phyloP scores from a whole-genome alignment of 257 asterid genomes.

The Penstemon eatonii region DNA sequence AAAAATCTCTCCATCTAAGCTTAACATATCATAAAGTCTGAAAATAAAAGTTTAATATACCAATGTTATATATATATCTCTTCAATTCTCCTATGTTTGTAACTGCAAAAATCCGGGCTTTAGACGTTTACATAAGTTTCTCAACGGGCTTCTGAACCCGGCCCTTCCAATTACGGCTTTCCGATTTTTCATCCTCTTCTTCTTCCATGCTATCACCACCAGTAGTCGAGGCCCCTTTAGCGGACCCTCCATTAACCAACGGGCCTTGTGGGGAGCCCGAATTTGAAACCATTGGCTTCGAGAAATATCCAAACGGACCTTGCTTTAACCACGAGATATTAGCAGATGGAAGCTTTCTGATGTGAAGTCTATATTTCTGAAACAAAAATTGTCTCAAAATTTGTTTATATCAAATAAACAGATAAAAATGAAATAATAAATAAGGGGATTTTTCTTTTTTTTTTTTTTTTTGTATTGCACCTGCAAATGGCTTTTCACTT shows the following conservation, averaged over 20 bases:
- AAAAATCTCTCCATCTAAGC: background rate
- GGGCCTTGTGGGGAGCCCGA: slow-evolving; percentile 55
- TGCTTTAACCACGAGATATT: slow-evolving; percentile 21
- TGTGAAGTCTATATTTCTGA: slow-evolving; percentile 68
- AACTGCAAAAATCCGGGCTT: slow-evolving; percentile 39
- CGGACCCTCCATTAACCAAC: slow-evolving; percentile 31
- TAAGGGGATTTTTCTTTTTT: background rate
- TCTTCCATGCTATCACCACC: slow-evolving; percentile 40
- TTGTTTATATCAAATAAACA: background rate
- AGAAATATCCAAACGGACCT: slow-evolving; percentile 1
- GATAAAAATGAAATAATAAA: background rate
- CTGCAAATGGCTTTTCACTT: slow-evolving; percentile 62
- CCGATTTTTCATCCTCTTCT: slow-evolving; percentile 44
- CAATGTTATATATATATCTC: background rate
- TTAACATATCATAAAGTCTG: background rate
- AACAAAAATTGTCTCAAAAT: background rate
- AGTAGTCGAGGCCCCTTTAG: slow-evolving; percentile 30
- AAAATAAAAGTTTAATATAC: slow-evolving; percentile 1
- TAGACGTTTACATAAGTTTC: background rate
- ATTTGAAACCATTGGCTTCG: slow-evolving; percentile 12
- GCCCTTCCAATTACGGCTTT: slow-evolving; percentile 37
- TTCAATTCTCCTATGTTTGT: slow-evolving; percentile 22
- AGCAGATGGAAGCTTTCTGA: slow-evolving; percentile 35
- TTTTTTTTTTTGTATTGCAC: slow-evolving; percentile 22
- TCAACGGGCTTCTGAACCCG: slow-evolving; percentile 17